These are phyloP conservation scores for Venturia nashicola DNA, from an alignment of 2,329 filamentous ascomycete species.

Conservation along the genomic window DNA sequence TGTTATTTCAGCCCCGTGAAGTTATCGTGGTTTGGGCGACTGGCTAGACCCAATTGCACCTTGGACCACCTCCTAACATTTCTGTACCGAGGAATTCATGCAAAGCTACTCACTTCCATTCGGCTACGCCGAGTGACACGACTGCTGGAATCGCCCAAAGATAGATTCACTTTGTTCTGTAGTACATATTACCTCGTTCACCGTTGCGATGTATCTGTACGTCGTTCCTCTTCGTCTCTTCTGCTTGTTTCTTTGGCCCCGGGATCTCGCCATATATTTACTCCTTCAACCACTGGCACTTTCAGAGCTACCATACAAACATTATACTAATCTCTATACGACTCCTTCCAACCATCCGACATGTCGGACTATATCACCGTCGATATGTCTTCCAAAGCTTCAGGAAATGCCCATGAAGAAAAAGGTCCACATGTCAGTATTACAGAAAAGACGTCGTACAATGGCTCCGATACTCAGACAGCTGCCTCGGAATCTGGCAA, in stretches of 20 bases:
- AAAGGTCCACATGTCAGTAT: not conserved
- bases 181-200: not conserved
- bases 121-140: not conserved
- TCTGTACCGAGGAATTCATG: not conserved
- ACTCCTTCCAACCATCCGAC: not conserved
- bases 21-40: not conserved
- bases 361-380: not conserved
- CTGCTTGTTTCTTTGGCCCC: not conserved
- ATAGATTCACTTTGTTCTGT: not conserved
- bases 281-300: not conserved
- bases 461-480: not conserved
- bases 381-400: not conserved
- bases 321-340: not conserved
- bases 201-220: not conserved
- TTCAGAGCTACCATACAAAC: not conserved
- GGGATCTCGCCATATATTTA: not conserved
- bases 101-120: not conserved
- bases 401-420: not conserved
- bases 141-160: not conserved
- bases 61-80: not conserved
- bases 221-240: not conserved
- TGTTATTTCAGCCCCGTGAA: not conserved
- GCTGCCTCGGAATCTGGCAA: not conserved
- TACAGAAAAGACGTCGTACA: not conserved
- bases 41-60: not conserved